Percentiles rank a stretch among this genome's conserved stretches.
Evolutionary conservation across 2,329 filamentous ascomycete genomes (phyloP).

Genomic region (Emmonsiellopsis sp.): DNA sequence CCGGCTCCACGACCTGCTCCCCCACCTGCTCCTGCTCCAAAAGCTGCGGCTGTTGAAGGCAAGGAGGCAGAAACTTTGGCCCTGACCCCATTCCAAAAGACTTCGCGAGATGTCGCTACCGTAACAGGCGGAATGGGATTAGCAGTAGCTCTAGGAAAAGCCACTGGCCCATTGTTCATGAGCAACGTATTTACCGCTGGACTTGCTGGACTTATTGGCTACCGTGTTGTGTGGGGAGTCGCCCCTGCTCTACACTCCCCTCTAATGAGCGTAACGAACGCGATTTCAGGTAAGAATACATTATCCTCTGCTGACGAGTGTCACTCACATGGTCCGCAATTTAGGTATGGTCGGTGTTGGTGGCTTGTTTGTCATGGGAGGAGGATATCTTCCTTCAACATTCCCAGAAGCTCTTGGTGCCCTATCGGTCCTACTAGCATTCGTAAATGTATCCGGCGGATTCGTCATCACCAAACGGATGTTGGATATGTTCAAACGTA

Average conservation of each 20-base stretch:
- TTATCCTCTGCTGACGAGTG: neutral
- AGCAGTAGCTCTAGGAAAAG: conserved; percentile 66
- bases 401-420: conserved; percentile 72
- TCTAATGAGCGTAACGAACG: conserved; percentile 87
- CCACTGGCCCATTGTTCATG: conserved; percentile 80
- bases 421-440: conserved; percentile 70
- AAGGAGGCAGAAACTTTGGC: conserved; percentile 52
- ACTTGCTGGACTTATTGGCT: conserved; percentile 75
- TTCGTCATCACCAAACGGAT: conserved; percentile 90
- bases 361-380: conserved; percentile 80
- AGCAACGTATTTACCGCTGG: conserved; percentile 76
- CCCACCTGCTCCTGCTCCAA: conserved; percentile 39
- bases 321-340: neutral
- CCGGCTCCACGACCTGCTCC: conserved; percentile 61
- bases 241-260: conserved; percentile 75
- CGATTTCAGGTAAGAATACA: conserved; percentile 59
- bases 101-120: conserved; percentile 61
- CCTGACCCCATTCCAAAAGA: conserved; percentile 74
- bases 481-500: conserved; percentile 81
- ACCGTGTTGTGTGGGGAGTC: conserved; percentile 83
- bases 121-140: conserved; percentile 71
- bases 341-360: conserved; percentile 74
- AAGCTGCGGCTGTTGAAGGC: conserved; percentile 26
- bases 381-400: conserved; percentile 66
- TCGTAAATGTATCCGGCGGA: conserved; percentile 79